phyloP scores from a whole-genome alignment of 2,329 filamentous ascomycete genomes.

The Nigrospora sphaerica region DNA sequence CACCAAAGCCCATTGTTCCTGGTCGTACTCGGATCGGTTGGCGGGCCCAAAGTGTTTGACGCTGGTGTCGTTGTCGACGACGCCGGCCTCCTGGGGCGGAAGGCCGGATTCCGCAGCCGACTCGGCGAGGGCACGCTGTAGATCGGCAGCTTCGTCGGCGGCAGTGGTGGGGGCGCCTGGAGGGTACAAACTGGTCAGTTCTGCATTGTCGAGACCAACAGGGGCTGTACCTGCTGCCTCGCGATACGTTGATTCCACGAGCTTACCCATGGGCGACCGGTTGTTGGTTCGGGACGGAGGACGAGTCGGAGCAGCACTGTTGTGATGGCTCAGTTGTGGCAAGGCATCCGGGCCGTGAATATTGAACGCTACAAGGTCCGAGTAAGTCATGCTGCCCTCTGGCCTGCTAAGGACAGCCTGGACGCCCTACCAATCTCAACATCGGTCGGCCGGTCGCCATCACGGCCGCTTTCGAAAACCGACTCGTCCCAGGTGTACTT shows the following conservation, averaged over 20 bases:
- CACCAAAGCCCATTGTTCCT: slow-evolving; percentile 53
- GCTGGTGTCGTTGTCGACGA: slow-evolving; percentile 29
- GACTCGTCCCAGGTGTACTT: slow-evolving; percentile 51
- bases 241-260: slow-evolving; percentile 39
- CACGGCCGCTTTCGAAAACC: slow-evolving; percentile 44
- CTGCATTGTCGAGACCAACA: slow-evolving; percentile 5
- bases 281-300: slow-evolving; percentile 55
- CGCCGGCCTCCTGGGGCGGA: slow-evolving; percentile 42
- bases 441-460: slow-evolving; percentile 34
- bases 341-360: slow-evolving; percentile 45
- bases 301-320: slow-evolving; percentile 44
- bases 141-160: slow-evolving; percentile 45
- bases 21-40: slow-evolving; percentile 46
- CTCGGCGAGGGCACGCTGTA: slow-evolving; percentile 48
- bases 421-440: slow-evolving; percentile 35
- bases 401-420: not conserved
- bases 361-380: slow-evolving; percentile 38
- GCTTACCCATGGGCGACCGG: slow-evolving; percentile 47
- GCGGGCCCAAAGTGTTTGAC: slow-evolving; percentile 53
- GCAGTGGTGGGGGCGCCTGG: slow-evolving; percentile 26
- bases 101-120: slow-evolving; percentile 47
- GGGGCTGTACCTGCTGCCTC: slow-evolving; percentile 32
- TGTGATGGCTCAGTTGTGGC: slow-evolving; percentile 30
- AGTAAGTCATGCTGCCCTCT: slow-evolving; percentile 6
- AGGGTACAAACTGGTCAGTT: slow-evolving; percentile 21